phyloP scores from a whole-genome alignment of 345 rosid genomes.

The Heritiera fomes region DNA sequence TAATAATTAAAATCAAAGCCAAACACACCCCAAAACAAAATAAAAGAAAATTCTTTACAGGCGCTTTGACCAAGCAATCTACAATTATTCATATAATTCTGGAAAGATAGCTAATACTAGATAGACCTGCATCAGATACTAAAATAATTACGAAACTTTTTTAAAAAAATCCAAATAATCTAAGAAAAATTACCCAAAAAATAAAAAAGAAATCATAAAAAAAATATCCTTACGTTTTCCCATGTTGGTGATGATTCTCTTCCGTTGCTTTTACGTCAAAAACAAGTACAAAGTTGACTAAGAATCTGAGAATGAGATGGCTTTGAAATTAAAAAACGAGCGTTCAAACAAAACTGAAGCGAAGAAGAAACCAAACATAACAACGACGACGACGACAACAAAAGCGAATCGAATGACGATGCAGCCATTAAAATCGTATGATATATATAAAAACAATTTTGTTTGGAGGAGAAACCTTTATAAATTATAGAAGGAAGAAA shows the following conservation, averaged over 20 bases:
- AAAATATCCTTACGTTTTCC: constrained; percentile 61
- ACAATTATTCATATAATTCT: not conserved
- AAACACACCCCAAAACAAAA: not conserved
- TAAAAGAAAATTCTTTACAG: not conserved
- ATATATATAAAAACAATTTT: not conserved
- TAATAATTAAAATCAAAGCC: not conserved
- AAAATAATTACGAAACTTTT: not conserved
- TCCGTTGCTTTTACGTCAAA: constrained; percentile 23
- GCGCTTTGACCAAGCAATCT: not conserved
- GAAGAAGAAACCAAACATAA: constrained; percentile 33
- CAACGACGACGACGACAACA: not conserved
- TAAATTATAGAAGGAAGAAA: not conserved
- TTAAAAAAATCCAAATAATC: not conserved
- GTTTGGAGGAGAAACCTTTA: not conserved
- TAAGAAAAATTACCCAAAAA: not conserved
- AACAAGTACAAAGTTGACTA: constrained; percentile 34
- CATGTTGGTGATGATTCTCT: constrained; percentile 41
- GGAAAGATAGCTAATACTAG: not conserved
- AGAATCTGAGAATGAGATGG: constrained; percentile 33
- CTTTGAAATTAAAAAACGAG: constrained; percentile 27
- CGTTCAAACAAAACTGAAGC: constrained; percentile 29
- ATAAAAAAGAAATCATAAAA: not conserved
- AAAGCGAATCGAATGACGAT: constrained; percentile 40
- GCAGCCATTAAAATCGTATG: constrained; percentile 54
- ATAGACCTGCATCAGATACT: not conserved